These are phyloP conservation scores for Chytriomyces sp. DNA, from an alignment of 192 early-diverging fungal genomes.

Conservation along the genomic window DNA sequence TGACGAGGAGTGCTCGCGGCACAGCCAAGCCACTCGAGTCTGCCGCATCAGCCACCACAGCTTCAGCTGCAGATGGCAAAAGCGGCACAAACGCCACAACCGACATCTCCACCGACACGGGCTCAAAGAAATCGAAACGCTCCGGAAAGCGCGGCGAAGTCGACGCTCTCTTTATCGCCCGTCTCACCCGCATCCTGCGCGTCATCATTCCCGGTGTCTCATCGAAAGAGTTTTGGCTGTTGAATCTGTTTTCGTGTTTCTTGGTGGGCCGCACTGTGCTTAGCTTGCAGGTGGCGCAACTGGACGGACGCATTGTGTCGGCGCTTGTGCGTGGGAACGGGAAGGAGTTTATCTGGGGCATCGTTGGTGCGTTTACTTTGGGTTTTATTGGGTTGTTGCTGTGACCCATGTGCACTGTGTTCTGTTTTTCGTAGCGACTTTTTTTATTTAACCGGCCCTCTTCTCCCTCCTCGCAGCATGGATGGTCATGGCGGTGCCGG, in stretches of 20 bases:
- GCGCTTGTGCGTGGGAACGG: slow-evolving; percentile 78
- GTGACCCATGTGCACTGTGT: neutral
- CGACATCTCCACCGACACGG: slow-evolving; percentile 15
- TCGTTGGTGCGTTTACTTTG: slow-evolving; percentile 55
- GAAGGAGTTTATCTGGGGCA: slow-evolving; percentile 80
- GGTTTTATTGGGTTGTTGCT: neutral
- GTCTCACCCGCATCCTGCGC: slow-evolving; percentile 71
- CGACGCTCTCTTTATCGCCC: slow-evolving; percentile 63
- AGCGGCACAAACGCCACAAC: slow-evolving; percentile 38
- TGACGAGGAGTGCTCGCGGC: neutral
- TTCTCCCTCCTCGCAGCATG: slow-evolving; percentile 55
- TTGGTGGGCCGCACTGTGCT: slow-evolving; percentile 88
- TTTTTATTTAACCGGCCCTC: neutral
- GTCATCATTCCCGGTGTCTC: slow-evolving; percentile 86
- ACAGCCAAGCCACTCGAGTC: neutral
- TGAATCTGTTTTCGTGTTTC: slow-evolving; percentile 84
- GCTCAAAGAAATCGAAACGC: slow-evolving; percentile 25
- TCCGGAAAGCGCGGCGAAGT: slow-evolving; percentile 48
- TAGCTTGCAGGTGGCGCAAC: slow-evolving; percentile 87
- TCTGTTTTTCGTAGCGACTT: neutral
- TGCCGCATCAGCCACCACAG: neutral
- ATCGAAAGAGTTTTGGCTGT: slow-evolving; percentile 85
- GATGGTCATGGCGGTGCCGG: slow-evolving; percentile 93
- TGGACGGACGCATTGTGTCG: slow-evolving; percentile 84
- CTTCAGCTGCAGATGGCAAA: neutral